A percentile compares a stretch with the other conserved stretches of the same genome.
These are phyloP conservation scores for Amanita inopinata DNA, from an alignment of 768 basidiomycete species.

Conservation along the genomic window DNA sequence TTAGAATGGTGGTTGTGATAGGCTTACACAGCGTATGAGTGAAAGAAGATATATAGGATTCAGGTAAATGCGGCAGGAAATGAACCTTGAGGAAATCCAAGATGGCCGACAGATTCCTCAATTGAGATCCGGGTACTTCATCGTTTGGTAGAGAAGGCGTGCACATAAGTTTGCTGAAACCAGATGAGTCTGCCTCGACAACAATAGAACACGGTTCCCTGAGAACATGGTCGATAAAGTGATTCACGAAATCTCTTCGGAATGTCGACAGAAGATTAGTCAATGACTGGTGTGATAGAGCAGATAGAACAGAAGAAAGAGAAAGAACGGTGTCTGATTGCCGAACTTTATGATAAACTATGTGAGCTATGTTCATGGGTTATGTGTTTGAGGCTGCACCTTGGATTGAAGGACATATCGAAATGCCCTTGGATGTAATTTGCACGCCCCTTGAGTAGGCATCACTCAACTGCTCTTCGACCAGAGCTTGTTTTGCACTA, in stretches of 20 bases:
- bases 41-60: conserved; percentile 34
- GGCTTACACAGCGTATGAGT: conserved; percentile 52
- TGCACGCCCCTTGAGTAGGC: conserved; percentile 53
- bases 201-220: conserved; percentile 39
- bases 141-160: conserved; percentile 33
- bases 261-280: conserved; percentile 47
- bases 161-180: conserved; percentile 32
- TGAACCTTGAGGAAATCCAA: conserved; percentile 54
- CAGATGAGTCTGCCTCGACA: conserved; percentile 20
- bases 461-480: conserved; percentile 65
- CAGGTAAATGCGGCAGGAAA: conserved; percentile 49
- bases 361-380: not conserved
- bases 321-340: conserved; percentile 41
- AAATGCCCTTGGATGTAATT: conserved; percentile 38
- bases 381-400: conserved; percentile 17
- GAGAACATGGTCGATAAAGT: conserved; percentile 52
- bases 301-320: conserved; percentile 46
- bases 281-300: conserved; percentile 46
- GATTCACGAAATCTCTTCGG: conserved; percentile 50
- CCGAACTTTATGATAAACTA: conserved; percentile 35
- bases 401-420: conserved; percentile 42
- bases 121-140: conserved; percentile 28
- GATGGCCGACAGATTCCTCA: conserved; percentile 46
- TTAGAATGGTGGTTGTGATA: conserved; percentile 49
- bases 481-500: conserved; percentile 42